Evolutionary conservation across 768 basidiomycete species (phyloP).

Genomic region (Auriculariales sp.): DNA sequence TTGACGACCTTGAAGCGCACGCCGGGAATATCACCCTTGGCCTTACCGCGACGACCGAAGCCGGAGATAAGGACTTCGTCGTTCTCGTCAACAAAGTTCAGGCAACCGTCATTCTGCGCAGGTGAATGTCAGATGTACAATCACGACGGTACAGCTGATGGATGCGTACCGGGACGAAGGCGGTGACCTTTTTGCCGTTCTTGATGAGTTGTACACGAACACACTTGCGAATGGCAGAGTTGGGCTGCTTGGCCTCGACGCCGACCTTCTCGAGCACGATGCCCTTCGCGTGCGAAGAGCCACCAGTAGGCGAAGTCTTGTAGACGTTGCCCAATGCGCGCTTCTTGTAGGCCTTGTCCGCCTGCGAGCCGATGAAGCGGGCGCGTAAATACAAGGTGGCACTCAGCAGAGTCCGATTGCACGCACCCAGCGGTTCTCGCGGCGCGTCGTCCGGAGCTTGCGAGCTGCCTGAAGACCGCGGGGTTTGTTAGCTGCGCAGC

Average conservation of each 20-base stretch:
- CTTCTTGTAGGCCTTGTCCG: conserved; percentile 99
- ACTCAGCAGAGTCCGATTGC: not conserved
- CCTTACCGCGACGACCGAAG: conserved; percentile 99
- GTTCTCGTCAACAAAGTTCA: conserved; percentile 99
- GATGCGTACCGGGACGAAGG: conserved; percentile 85
- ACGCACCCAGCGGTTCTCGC: conserved; percentile 93
- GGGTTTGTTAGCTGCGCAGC: conserved; percentile 83
- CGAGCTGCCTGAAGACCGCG: conserved; percentile 98
- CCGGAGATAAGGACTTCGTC: conserved; percentile 99
- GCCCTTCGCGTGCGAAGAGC: conserved; percentile 98
- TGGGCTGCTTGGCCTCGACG: conserved; percentile 99
- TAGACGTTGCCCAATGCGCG: conserved; percentile 98
- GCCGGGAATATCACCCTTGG: conserved; percentile 99
- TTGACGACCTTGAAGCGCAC: conserved; percentile 99
- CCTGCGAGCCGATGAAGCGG: conserved; percentile 28
- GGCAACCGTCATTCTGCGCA: conserved; percentile 80
- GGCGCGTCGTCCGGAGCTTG: conserved; percentile 87
- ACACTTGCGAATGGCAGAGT: conserved; percentile 99
- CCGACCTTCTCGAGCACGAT: conserved; percentile 99
- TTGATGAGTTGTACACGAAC: conserved; percentile 99
- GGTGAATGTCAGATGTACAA: not conserved
- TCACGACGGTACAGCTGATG: not conserved
- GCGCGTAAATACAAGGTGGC: not conserved
- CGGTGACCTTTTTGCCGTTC: conserved; percentile 99
- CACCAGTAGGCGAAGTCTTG: conserved; percentile 99